phyloP scores from a whole-genome alignment of 2,329 filamentous ascomycete genomes.

The Ceratocystis cacaofunesta region DNA sequence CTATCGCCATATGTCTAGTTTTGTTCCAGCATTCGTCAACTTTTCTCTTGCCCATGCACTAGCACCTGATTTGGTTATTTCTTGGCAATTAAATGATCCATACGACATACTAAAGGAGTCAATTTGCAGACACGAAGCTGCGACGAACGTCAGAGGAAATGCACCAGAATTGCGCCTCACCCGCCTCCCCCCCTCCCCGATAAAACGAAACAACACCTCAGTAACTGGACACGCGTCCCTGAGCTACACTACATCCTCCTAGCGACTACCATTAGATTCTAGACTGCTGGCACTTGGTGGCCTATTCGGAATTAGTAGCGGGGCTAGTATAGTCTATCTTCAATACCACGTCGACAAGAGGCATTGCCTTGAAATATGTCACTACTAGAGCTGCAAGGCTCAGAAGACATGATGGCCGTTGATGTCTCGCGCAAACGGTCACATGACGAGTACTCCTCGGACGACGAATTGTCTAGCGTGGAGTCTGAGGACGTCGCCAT shows the following conservation, averaged over 20 bases:
- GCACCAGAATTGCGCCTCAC: neutral
- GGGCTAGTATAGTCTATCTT: neutral
- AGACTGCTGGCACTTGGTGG: neutral
- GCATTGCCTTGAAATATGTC: slow-evolving; percentile 27
- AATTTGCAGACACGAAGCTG: too few relatives aligned
- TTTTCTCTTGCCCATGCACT: too few relatives aligned
- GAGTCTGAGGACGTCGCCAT: slow-evolving; percentile 12
- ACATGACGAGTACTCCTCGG: slow-evolving; percentile 31
- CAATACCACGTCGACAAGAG: neutral
- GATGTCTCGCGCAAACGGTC: slow-evolving; percentile 33
- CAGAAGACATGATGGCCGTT: slow-evolving; percentile 27
- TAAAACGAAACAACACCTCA: neutral
- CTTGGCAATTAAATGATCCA: too few relatives aligned
- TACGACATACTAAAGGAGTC: too few relatives aligned
- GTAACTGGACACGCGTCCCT: neutral
- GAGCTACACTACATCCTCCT: neutral
- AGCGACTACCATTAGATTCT: neutral
- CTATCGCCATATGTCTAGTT: too few relatives aligned
- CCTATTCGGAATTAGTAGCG: neutral
- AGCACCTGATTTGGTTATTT: too few relatives aligned
- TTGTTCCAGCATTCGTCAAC: too few relatives aligned
- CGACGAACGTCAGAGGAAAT: too few relatives aligned
- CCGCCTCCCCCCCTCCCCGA: too few relatives aligned
- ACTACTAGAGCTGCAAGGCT: slow-evolving; percentile 27
- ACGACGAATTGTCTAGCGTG: slow-evolving; percentile 19